Evolutionary conservation across 768 basidiomycete species (phyloP).

Genomic region (Nevesoporus exiguus): DNA sequence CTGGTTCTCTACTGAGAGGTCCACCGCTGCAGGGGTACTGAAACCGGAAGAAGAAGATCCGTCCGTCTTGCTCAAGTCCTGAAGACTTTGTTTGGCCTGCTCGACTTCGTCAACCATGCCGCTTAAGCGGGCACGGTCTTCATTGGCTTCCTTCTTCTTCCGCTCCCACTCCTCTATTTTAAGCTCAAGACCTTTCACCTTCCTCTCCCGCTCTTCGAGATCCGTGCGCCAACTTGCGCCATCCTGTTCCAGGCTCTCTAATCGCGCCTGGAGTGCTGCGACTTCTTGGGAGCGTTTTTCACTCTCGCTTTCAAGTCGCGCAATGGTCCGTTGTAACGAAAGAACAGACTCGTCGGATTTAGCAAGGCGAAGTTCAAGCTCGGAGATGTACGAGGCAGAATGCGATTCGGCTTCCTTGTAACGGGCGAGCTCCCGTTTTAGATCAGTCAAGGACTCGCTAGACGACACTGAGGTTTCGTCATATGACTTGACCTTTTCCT

Average conservation of each 20-base stretch:
- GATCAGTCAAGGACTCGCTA: constrained; percentile 74
- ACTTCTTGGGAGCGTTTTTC: constrained; percentile 73
- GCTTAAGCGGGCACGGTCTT: constrained; percentile 64
- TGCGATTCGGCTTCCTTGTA: constrained; percentile 74
- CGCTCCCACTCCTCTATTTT: constrained; percentile 78
- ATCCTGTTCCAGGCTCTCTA: constrained; percentile 67
- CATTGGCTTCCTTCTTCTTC: constrained; percentile 63
- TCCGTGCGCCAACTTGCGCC: constrained; percentile 81
- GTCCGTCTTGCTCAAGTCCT: constrained; percentile 37
- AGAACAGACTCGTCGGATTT: constrained; percentile 78
- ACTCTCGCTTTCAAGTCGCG: constrained; percentile 72
- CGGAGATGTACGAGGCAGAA: constrained; percentile 76
- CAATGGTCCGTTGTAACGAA: constrained; percentile 64
- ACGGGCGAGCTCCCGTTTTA: constrained; percentile 77
- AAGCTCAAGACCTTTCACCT: constrained; percentile 70
- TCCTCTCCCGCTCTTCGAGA: constrained; percentile 77
- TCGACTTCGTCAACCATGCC: constrained; percentile 68
- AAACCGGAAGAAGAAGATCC: constrained; percentile 30
- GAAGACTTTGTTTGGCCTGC: constrained; percentile 63
- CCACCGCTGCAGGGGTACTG: constrained; percentile 31
- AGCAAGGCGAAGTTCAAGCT: constrained; percentile 78
- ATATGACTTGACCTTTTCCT: constrained; percentile 84
- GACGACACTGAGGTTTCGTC: constrained; percentile 77
- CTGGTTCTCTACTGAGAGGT: constrained; percentile 53
- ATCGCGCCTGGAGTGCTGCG: constrained; percentile 61